These are phyloP conservation scores for Lachancea mirantina DNA, from an alignment of 805 yeast species.

Conservation along the genomic window DNA sequence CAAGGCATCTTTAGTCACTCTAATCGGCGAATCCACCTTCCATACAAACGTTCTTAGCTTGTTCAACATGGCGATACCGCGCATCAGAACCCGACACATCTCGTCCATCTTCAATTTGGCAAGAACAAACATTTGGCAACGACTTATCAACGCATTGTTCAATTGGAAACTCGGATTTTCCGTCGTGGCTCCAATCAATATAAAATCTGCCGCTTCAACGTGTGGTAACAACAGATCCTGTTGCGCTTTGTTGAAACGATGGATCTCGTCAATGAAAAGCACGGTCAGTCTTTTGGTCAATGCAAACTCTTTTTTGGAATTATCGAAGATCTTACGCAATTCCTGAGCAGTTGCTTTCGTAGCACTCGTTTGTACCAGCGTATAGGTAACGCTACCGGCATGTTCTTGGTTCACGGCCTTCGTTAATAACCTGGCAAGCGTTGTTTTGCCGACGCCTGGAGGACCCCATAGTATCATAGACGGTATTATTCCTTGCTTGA, in stretches of 20 bases:
- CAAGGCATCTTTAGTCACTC: conserved; percentile 48
- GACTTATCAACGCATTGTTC: conserved; percentile 71
- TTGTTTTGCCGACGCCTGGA: conserved; percentile 89
- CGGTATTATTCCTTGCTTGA: conserved; percentile 58
- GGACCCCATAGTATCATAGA: conserved; percentile 93
- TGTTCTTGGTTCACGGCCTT: conserved; percentile 17
- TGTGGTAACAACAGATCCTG: conserved; percentile 83
- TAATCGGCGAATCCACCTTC: conserved; percentile 34
- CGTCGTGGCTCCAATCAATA: conserved; percentile 92
- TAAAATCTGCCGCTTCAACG: conserved; percentile 76
- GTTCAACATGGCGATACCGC: conserved; percentile 56
- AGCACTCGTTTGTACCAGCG: conserved; percentile 79
- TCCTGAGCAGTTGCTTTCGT: conserved; percentile 56
- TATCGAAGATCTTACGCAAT: conserved; percentile 51
- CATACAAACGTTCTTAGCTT: conserved; percentile 49
- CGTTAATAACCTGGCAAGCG: conserved; percentile 55
- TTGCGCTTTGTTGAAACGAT: conserved; percentile 76
- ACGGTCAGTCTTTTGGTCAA: conserved; percentile 50
- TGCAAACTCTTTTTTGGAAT: conserved; percentile 31
- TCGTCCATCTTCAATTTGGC: conserved; percentile 46
- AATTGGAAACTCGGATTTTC: conserved; percentile 86
- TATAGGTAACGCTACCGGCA: conserved; percentile 18
- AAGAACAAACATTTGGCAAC: conserved; percentile 76
- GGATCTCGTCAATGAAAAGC: conserved; percentile 88
- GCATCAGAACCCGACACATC: conserved; percentile 42